A percentile compares a stretch with the other conserved stretches of the same genome.
Conservation (phyloP, 2,329 filamentous ascomycete genomes). For the Onygenales sp. region DNA sequence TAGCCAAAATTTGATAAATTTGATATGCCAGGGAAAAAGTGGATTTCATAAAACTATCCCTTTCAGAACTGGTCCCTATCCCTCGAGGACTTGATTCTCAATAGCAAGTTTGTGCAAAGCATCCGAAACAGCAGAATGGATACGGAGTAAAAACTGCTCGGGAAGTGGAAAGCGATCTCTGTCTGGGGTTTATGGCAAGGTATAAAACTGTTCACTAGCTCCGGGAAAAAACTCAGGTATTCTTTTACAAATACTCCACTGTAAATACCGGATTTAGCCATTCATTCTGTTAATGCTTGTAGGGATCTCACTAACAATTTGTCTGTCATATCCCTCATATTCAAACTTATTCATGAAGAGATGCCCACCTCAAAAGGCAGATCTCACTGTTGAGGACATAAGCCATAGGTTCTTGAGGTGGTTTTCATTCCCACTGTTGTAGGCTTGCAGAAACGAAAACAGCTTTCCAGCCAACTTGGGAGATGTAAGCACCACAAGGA, state of each 20-base stretch:
- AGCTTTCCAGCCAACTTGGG: not conserved
- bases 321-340: too few relatives aligned
- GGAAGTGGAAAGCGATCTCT: not conserved
- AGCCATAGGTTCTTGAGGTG: slow-evolving; percentile 3
- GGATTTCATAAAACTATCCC: not conserved
- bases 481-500: not conserved
- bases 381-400: not conserved
- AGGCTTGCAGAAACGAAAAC: not conserved
- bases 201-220: not conserved
- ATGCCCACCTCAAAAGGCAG: not conserved
- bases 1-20: not conserved
- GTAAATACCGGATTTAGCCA: not conserved
- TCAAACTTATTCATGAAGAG: not conserved
- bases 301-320: too few relatives aligned
- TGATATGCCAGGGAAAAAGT: not conserved
- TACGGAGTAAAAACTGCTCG: not conserved
- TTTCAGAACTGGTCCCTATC: not conserved
- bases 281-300: too few relatives aligned
- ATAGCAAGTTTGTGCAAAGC: not conserved
- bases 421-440: not conserved
- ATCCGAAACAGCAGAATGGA: not conserved
- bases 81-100: not conserved
- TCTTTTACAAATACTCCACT: not conserved
- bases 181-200: not conserved
- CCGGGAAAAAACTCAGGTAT: not conserved